Base-by-base conservation (phyloP, 306 rosid genomes). In the Cucurbita maxima region DNA sequence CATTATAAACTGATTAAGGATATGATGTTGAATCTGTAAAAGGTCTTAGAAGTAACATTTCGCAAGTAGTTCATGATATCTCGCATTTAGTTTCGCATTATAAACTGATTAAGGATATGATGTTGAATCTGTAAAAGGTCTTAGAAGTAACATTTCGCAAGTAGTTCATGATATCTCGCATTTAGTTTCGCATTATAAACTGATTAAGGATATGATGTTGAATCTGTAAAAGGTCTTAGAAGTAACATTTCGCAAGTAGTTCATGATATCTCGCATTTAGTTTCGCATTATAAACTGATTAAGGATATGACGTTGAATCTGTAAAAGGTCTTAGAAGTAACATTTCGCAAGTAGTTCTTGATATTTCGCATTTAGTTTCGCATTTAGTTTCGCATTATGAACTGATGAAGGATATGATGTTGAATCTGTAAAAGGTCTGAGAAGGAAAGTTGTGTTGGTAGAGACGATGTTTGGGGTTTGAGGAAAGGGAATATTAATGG, bases 401-500 rank as follows among this genome's bases (percentile, higher is more conserved):
- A 58, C 43, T 12, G 43, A 59, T 59, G 7, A 6, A 66, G 92
- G 97, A 89, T 60, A 84, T 94, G 97, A 94, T 89, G 90, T 60
- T 45, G 56, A 77, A 81, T 47, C 45, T 64, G 97, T 94, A 94
- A 90, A 90, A 91, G 92, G 96, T 94, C 77, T 89, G 97, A 94
- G 95, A 73, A 7, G 73, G 88, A 81, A 84, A 81, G 79, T 50
- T 30, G 3, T 50, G 37, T 67, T 75, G 84, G 80, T 64, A 79
- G 85, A 34, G 67, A 47, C 66, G 60, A 77, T 83, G 84, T 58
- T 75, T 83, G 71, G 56, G 89, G 54, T 62, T 44, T 34, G 68
- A 37, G 47, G 68, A 43, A 16, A 7, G 6, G 19, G 72, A 48
- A 54, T 80, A 22, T 9, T 5, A 8, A 55, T 4, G 16, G 90